Conservation (phyloP, 2,329 filamentous ascomycete genomes). For the Alternaria longipes region DNA sequence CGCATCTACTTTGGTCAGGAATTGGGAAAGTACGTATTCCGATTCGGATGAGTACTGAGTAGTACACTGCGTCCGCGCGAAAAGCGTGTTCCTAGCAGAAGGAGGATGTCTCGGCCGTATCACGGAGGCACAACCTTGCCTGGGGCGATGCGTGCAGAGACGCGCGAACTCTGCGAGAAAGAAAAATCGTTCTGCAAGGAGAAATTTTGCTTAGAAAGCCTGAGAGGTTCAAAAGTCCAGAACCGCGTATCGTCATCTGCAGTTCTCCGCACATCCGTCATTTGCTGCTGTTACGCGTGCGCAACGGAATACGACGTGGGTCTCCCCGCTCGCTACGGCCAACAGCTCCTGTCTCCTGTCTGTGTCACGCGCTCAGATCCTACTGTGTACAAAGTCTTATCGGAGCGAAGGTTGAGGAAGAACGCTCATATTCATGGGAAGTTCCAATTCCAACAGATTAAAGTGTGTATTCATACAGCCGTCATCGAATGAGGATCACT, state of each 20-base stretch:
- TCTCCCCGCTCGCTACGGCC: background rate
- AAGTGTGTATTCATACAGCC: background rate
- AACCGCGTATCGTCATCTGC: background rate
- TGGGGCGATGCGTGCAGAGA: background rate
- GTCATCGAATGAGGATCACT: background rate
- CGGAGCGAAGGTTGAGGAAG: background rate
- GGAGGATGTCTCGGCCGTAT: background rate
- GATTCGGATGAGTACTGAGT: background rate
- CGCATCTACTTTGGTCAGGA: background rate
- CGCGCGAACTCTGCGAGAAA: background rate
- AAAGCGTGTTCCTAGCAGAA: background rate
- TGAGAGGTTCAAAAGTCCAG: background rate
- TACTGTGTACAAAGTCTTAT: background rate
- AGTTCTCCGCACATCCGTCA: background rate
- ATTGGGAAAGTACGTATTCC: background rate
- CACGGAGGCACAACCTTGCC: background rate
- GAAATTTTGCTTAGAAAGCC: background rate
- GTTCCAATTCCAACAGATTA: background rate
- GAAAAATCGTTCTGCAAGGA: background rate
- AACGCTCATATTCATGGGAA: background rate
- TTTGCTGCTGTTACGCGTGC: background rate
- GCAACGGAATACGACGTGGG: conserved; percentile 1
- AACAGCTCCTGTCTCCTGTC: conserved; percentile 1
- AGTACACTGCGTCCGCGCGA: background rate
- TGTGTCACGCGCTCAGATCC: background rate